A percentile compares a stretch with the other conserved stretches of the same genome.
phyloP scores from a whole-genome alignment of 306 rosid genomes.

The Gillenia trifoliata region DNA sequence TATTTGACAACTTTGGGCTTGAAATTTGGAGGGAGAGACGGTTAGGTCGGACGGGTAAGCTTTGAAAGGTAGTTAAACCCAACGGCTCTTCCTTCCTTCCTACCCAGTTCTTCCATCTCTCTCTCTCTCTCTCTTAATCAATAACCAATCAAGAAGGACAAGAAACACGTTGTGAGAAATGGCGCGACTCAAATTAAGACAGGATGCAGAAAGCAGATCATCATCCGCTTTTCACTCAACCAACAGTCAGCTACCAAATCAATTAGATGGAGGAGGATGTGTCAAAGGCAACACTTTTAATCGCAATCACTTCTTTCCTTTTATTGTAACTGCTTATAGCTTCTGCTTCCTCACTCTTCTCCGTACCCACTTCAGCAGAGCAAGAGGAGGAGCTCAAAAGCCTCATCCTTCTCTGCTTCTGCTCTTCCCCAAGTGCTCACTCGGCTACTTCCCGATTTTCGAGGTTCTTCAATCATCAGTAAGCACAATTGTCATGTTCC shows the following conservation, averaged over 20 bases:
- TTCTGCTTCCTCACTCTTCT: background rate
- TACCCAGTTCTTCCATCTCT: background rate
- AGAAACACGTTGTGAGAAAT: slow-evolving; percentile 9
- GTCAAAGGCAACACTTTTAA: slow-evolving; percentile 2
- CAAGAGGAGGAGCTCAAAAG: background rate
- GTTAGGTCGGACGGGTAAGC: slow-evolving; percentile 40
- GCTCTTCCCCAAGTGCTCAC: background rate
- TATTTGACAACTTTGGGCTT: background rate
- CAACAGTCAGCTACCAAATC: slow-evolving; percentile 49
- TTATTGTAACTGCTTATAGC: background rate
- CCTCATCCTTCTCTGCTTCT: slow-evolving; percentile 3
- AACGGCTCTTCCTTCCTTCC: slow-evolving; percentile 14
- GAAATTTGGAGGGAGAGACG: slow-evolving; percentile 19
- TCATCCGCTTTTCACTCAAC: slow-evolving; percentile 37
- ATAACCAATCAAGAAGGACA: background rate
- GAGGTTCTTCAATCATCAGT: slow-evolving; percentile 15
- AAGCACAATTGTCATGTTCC: slow-evolving; percentile 13
- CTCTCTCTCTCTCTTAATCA: background rate
- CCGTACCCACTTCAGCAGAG: background rate
- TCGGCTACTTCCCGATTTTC: background rate
- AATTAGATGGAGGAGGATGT: slow-evolving; percentile 2
- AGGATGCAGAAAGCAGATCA: background rate
- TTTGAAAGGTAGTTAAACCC: slow-evolving; percentile 44
- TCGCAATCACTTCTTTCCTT: background rate
- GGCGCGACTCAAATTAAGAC: slow-evolving; percentile 13